phyloP scores from a whole-genome alignment of 805 yeast species.

The Schwanniomyces polymorphus region DNA sequence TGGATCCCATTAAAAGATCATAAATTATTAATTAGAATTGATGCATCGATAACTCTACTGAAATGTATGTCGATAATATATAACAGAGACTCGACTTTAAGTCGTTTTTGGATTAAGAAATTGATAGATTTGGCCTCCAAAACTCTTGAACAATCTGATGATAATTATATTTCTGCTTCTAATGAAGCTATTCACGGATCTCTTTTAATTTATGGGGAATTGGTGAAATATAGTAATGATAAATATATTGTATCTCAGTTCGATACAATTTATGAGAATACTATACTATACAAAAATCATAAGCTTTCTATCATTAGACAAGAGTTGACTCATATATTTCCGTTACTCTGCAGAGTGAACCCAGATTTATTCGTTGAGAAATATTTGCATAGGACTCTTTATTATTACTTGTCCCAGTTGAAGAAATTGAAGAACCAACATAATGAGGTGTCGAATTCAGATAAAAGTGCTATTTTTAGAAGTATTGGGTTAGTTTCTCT shows the following conservation, averaged over 20 bases:
- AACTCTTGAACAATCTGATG: conserved; percentile 9
- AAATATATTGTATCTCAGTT: conserved; percentile 69
- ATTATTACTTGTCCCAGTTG: conserved; percentile 74
- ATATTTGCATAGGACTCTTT: conserved; percentile 76
- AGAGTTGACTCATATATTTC: conserved; percentile 82
- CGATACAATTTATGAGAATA: conserved; percentile 73
- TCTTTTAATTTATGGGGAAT: conserved; percentile 75
- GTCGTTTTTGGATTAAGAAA: conserved; percentile 73
- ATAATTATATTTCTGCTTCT: conserved; percentile 21
- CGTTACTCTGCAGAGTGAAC: conserved; percentile 78
- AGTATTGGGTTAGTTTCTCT: conserved; percentile 84
- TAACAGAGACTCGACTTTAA: conserved; percentile 69
- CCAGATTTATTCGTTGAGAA: conserved; percentile 73
- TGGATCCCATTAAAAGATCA: conserved; percentile 88
- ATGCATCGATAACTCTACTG: conserved; percentile 79
- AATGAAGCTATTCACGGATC: conserved; percentile 86
- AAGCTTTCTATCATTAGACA: conserved; percentile 73
- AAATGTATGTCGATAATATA: conserved; percentile 77
- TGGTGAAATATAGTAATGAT: conserved; percentile 67
- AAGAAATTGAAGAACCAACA: conserved; percentile 57
- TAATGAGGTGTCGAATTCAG: conserved; percentile 44
- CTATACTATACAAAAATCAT: conserved; percentile 74
- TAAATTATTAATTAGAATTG: conserved; percentile 71
- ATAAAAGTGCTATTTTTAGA: conserved; percentile 70
- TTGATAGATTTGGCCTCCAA: conserved; percentile 67